Evolutionary conservation across 192 early-diverging fungal species (phyloP).

Genomic region (Entomortierella beljakovae): DNA sequence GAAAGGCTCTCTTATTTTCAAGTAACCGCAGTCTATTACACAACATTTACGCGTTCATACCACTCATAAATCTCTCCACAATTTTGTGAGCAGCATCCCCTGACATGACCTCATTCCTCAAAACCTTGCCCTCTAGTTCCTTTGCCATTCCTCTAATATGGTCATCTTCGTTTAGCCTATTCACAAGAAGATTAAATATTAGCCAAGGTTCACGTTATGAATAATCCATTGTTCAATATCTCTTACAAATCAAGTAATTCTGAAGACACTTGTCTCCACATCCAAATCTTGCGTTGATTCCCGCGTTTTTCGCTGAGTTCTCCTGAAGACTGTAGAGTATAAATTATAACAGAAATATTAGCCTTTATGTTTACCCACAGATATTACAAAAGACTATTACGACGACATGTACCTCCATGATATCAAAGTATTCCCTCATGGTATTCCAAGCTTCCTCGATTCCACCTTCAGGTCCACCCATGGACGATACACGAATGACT

Average conservation of each 20-base stretch:
- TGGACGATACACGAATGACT: conserved; percentile 70
- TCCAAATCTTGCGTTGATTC: conserved; percentile 71
- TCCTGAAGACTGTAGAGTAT: conserved; percentile 30
- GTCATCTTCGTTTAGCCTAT: conserved; percentile 55
- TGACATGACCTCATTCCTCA: conserved; percentile 59
- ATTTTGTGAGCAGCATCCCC: conserved; percentile 64
- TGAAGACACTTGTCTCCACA: conserved; percentile 76
- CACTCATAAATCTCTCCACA: conserved; percentile 61
- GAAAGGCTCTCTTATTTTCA: no score
- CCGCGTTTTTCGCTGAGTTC: conserved; percentile 61
- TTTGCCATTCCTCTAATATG: conserved; percentile 50
- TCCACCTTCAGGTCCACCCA: conserved; percentile 57
- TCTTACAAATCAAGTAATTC: conserved; percentile 68
- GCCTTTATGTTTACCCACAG: no score
- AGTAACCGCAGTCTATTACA: no score
- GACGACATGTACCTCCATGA: conserved; percentile 66
- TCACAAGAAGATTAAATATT: no score
- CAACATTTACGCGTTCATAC: conserved; percentile 10
- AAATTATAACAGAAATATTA: neutral
- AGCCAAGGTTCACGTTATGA: no score
- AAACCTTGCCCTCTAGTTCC: conserved; percentile 58
- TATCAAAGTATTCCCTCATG: conserved; percentile 67
- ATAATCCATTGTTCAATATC: no score
- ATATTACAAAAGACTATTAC: neutral
- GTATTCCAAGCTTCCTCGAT: conserved; percentile 69